phyloP scores from a whole-genome alignment of 208 protist genomes.

The Acanthamoeba castellanii region DNA sequence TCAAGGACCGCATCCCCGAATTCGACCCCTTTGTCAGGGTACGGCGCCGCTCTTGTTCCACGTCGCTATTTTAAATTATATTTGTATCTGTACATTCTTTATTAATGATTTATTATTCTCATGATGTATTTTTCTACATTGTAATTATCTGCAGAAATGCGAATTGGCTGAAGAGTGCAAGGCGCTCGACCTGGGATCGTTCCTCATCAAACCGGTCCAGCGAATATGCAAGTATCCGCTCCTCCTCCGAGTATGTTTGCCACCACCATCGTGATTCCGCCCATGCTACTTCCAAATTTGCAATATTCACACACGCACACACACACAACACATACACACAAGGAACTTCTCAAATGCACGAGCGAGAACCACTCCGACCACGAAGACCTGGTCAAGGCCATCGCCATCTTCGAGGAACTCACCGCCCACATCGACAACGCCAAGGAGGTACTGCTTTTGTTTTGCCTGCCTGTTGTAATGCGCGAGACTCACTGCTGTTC shows the following conservation, averaged over 20 bases:
- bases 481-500: no score
- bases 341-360: slow-evolving; percentile 13
- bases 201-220: slow-evolving; percentile 63
- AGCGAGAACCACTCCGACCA: slow-evolving; percentile 32
- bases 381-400: slow-evolving; percentile 29
- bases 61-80: background rate
- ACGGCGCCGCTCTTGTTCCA: background rate
- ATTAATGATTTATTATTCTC: background rate
- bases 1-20: slow-evolving; percentile 45
- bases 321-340: background rate
- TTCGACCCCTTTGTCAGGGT: slow-evolving; percentile 22
- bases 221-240: slow-evolving; percentile 66
- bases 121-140: background rate
- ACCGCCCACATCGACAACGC: slow-evolving; percentile 46
- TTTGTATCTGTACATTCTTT: background rate
- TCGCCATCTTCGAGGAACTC: slow-evolving; percentile 28
- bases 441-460: background rate
- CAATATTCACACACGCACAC: background rate
- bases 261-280: background rate
- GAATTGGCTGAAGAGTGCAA: slow-evolving; percentile 32
- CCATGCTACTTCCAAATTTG: background rate
- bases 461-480: background rate
- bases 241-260: slow-evolving; percentile 25
- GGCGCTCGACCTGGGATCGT: slow-evolving; percentile 14
- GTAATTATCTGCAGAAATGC: background rate